Conservation (phyloP, 2,329 filamentous ascomycete species). For the Diaporthe sp. region DNA sequence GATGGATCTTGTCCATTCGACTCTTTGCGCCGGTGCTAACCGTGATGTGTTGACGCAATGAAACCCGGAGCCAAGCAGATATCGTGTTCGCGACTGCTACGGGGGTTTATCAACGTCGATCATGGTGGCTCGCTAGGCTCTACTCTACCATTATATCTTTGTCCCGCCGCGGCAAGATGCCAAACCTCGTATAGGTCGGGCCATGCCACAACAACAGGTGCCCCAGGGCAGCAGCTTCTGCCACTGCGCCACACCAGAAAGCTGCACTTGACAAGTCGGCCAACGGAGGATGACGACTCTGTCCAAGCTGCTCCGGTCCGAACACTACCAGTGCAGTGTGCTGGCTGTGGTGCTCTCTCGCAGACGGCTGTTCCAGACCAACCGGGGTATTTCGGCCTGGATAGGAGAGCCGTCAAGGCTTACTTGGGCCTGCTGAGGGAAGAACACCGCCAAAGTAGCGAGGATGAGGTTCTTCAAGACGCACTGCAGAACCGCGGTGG, state of each 20-base stretch:
- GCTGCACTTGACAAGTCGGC: background rate
- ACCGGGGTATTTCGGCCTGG: constrained; percentile 68
- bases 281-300: background rate
- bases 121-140: constrained; percentile 22
- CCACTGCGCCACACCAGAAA: constrained; percentile 22
- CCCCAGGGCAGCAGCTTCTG: background rate
- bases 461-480: constrained; percentile 60
- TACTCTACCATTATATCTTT: constrained; percentile 32
- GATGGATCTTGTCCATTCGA: background rate
- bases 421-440: constrained; percentile 54
- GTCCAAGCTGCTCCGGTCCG: constrained; percentile 9
- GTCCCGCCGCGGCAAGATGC: constrained; percentile 31
- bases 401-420: constrained; percentile 60
- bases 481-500: constrained; percentile 56
- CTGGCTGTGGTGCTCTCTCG: constrained; percentile 73
- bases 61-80: constrained; percentile 26
- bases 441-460: constrained; percentile 41
- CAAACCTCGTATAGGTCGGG: constrained; percentile 5
- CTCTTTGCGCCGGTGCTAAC: background rate
- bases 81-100: constrained; percentile 35
- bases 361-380: constrained; percentile 63
- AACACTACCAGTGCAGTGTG: constrained; percentile 66
- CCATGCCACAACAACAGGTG: background rate
- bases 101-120: constrained; percentile 27
- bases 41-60: constrained; percentile 22